Conservation (phyloP, 768 basidiomycete genomes). For the Solioccasus polychromus region DNA sequence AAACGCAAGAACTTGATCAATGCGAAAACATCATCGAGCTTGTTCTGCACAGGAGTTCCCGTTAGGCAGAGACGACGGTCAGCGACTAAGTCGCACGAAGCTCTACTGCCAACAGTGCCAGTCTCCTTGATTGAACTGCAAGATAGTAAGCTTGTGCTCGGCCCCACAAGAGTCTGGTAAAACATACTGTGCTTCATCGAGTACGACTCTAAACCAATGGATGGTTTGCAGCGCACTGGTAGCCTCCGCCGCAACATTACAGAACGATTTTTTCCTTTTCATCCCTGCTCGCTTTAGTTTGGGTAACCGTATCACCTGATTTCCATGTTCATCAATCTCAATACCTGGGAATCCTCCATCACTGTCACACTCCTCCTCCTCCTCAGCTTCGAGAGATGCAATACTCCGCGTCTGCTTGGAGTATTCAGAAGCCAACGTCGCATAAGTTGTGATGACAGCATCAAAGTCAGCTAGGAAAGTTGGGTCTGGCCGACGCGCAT, state of each 20-base stretch:
- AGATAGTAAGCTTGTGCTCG: not conserved
- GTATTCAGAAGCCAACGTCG: slow-evolving; percentile 92
- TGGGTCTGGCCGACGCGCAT: slow-evolving; percentile 82
- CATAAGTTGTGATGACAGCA: slow-evolving; percentile 95
- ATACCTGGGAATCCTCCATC: slow-evolving; percentile 60
- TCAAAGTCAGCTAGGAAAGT: slow-evolving; percentile 89
- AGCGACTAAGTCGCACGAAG: slow-evolving; percentile 91
- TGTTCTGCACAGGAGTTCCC: slow-evolving; percentile 99
- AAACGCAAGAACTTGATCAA: slow-evolving; percentile 94
- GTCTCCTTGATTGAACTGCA: slow-evolving; percentile 94
- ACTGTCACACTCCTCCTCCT: slow-evolving; percentile 64
- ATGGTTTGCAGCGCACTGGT: slow-evolving; percentile 89
- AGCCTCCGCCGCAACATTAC: slow-evolving; percentile 42
- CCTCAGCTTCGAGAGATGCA: slow-evolving; percentile 56
- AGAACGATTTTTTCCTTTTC: slow-evolving; percentile 60
- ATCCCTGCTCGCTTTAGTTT: slow-evolving; percentile 67
- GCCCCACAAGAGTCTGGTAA: not conserved
- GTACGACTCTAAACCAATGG: slow-evolving; percentile 93
- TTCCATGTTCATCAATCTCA: slow-evolving; percentile 68
- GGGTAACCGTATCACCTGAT: slow-evolving; percentile 53
- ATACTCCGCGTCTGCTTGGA: slow-evolving; percentile 81
- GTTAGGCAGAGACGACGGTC: slow-evolving; percentile 92
- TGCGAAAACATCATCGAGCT: slow-evolving; percentile 96
- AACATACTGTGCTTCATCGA: slow-evolving; percentile 95
- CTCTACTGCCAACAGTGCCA: slow-evolving; percentile 88